phyloP scores from a whole-genome alignment of 1,139 yeast species.

The Yamadazyma triangularis region DNA sequence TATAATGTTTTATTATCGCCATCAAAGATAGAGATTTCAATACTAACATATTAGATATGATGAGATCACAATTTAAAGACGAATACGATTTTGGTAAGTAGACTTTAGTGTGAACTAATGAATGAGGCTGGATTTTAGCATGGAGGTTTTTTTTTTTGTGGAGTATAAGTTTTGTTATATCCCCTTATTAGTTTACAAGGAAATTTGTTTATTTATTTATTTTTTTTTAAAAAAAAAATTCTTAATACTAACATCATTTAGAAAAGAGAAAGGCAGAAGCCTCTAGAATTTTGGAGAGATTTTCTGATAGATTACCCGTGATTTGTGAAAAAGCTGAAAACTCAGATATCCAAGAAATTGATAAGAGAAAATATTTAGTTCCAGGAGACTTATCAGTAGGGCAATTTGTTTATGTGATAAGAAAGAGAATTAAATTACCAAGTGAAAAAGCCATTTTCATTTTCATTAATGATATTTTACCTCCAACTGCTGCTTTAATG shows the following conservation, averaged over 20 bases:
- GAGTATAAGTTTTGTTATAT: no score
- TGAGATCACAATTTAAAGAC: conserved; percentile 93
- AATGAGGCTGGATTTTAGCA: no score
- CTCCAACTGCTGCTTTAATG: conserved; percentile 97
- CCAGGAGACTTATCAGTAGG: conserved; percentile 97
- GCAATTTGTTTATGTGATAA: conserved; percentile 93
- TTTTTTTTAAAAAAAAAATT: no score
- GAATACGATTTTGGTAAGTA: conserved; percentile 85
- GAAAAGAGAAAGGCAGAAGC: conserved; percentile 97
- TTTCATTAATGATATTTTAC: conserved; percentile 92
- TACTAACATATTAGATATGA: conserved; percentile 15
- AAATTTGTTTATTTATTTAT: no score
- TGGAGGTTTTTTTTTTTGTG: no score
- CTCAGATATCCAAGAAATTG: conserved; percentile 93
- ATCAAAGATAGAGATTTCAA: no score
- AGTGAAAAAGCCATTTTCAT: conserved; percentile 97
- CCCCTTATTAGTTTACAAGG: no score
- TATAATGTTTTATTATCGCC: no score
- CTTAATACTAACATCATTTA: no score
- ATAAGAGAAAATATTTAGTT: conserved; percentile 92
- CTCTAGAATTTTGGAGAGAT: conserved; percentile 82
- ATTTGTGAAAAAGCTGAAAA: conserved; percentile 98
- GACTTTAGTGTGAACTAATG: no score
- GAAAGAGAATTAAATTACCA: conserved; percentile 92
- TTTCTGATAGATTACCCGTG: conserved; percentile 89